Evolutionary conservation across 129 eudicot species (phyloP).

Genomic region (Centaurea solstitialis): DNA sequence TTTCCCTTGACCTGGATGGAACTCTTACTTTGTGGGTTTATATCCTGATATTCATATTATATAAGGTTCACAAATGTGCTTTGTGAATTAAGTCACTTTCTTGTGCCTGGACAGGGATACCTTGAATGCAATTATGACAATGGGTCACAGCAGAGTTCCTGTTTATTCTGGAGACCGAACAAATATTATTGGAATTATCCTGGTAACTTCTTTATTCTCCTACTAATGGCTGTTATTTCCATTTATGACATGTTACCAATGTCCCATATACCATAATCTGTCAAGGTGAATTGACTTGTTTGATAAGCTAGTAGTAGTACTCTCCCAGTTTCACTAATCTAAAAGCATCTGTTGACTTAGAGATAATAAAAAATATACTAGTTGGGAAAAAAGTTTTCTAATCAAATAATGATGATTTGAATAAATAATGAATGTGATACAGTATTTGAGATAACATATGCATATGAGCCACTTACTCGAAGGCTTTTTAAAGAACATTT

Average conservation of each 20-base stretch:
- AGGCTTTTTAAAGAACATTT: neutral
- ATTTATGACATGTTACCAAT: neutral
- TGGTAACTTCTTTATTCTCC: slow-evolving; percentile 51
- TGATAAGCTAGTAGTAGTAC: neutral
- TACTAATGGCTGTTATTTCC: neutral
- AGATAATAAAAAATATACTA: neutral
- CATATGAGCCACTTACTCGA: neutral
- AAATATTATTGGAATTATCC: slow-evolving; percentile 83
- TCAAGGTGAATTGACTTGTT: neutral
- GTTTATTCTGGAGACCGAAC: slow-evolving; percentile 66
- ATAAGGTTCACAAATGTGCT: neutral
- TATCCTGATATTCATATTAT: slow-evolving; percentile 23
- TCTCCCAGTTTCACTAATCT: neutral
- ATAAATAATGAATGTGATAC: neutral
- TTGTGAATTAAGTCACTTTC: slow-evolving; percentile 11
- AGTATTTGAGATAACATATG: neutral
- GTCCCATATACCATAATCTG: slow-evolving; percentile 14
- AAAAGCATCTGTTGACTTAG: slow-evolving; percentile 1
- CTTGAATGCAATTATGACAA: slow-evolving; percentile 89
- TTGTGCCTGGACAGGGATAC: slow-evolving; percentile 71
- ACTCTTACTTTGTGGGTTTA: slow-evolving; percentile 88
- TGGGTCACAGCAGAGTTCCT: slow-evolving; percentile 99
- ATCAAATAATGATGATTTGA: neutral
- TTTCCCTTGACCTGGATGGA: slow-evolving; percentile 98
- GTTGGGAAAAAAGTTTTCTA: neutral